Conservation (phyloP, 192 early-diverging fungal genomes). For the Hyaloraphidium curvatum region DNA sequence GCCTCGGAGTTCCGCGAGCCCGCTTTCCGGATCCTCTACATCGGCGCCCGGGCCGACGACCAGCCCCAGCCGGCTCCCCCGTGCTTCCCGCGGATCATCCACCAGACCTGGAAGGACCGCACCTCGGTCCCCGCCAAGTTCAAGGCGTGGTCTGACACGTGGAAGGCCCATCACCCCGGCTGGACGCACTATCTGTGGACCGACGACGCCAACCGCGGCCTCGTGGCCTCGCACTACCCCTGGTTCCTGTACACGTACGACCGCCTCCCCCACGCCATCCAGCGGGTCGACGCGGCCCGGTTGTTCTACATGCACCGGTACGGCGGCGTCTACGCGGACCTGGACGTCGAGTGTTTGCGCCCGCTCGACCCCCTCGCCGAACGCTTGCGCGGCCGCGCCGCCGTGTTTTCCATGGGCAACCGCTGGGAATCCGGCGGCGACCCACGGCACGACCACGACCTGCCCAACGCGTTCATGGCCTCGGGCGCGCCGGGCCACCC, state of each 20-base stretch:
- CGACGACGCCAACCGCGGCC: constrained; percentile 10
- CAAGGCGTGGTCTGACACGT: constrained; percentile 8
- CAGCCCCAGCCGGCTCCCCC: too few species aligned
- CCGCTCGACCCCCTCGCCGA: constrained; percentile 4
- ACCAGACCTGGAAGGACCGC: constrained; percentile 12
- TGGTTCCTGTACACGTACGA: constrained; percentile 18
- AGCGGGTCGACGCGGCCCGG: constrained; percentile 16
- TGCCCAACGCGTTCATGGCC: constrained; percentile 24
- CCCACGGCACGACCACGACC: constrained; percentile 1
- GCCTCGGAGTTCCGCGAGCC: too few species aligned
- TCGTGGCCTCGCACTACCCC: constrained; percentile 12
- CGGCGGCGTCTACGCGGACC: constrained; percentile 20
- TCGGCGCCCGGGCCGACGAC: too few species aligned
- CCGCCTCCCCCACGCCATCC: constrained; percentile 8
- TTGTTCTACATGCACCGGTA: constrained; percentile 16
- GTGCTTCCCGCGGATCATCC: constrained; percentile 15
- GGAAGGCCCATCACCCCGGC: constrained; percentile 10
- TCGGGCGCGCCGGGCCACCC: constrained; percentile 14
- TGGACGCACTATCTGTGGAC: constrained; percentile 15
- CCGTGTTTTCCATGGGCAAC: background rate
- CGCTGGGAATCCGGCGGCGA: background rate
- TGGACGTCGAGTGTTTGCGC: constrained; percentile 13
- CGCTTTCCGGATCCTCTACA: too few species aligned
- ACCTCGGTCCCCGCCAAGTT: too few species aligned
- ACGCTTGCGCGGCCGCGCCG: background rate